Conservation (phyloP, 2,329 filamentous ascomycete species). For the Teratosphaeria gauchensis region DNA sequence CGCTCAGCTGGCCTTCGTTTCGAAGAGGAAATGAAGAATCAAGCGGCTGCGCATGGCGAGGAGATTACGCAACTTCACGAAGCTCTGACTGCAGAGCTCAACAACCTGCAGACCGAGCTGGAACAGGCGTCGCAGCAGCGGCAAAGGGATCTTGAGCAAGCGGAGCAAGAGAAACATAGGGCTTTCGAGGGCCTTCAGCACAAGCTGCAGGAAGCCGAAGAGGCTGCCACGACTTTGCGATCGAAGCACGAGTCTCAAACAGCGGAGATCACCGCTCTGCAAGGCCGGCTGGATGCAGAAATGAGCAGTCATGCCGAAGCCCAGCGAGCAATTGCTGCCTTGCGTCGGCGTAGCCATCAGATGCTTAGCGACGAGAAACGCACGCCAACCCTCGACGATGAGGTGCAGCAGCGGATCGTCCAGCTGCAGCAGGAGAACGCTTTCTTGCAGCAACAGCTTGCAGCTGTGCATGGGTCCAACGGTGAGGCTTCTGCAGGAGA, state of each 20-base stretch:
- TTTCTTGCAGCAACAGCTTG: conserved; percentile 12
- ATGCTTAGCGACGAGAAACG: conserved; percentile 4
- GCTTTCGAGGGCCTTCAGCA: neutral
- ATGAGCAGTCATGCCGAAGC: conserved; percentile 18
- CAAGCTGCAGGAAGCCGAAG: conserved; percentile 4
- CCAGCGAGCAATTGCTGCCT: conserved; percentile 2
- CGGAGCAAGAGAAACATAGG: neutral
- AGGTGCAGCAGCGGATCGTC: neutral
- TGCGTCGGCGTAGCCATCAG: conserved; percentile 4
- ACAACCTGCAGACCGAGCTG: conserved; percentile 3
- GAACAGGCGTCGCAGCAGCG: neutral
- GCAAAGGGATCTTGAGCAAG: conserved; percentile 2
- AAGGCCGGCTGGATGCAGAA: conserved; percentile 17
- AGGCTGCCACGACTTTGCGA: conserved; percentile 1
- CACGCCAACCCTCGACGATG: neutral
- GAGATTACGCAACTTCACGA: neutral
- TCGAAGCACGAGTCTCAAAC: conserved; percentile 7
- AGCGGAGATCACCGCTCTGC: conserved; percentile 13
- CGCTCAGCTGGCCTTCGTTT: neutral
- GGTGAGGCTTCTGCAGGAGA: neutral
- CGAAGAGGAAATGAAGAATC: conserved; percentile 1
- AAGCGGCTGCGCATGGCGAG: conserved; percentile 2
- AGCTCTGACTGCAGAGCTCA: conserved; percentile 1
- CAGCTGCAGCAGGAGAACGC: conserved; percentile 9
- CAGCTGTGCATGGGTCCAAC: neutral